Percentiles rank a stretch among this genome's conserved stretches.
Evolutionary conservation across 2,329 filamentous ascomycete species (phyloP).

Genomic region (Didymella arachidicola): DNA sequence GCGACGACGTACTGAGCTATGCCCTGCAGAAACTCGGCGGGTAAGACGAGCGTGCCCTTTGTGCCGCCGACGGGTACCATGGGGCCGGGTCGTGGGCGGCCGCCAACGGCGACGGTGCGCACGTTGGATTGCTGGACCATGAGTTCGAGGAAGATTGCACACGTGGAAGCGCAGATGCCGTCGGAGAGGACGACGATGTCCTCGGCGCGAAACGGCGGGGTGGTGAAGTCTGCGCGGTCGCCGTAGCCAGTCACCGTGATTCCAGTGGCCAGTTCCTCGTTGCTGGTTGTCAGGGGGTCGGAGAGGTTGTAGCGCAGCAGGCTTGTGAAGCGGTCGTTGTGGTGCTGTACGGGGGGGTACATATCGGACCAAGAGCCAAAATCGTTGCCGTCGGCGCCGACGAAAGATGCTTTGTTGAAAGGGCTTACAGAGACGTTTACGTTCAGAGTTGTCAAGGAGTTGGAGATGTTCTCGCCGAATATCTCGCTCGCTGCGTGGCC

Average conservation of each 20-base stretch:
- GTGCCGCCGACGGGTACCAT: slow-evolving; percentile 57
- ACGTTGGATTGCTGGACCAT: slow-evolving; percentile 56
- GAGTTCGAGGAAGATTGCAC: slow-evolving; percentile 57
- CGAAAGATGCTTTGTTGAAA: slow-evolving; percentile 48
- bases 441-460: slow-evolving; percentile 24
- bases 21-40: slow-evolving; percentile 33
- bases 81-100: slow-evolving; percentile 50
- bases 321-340: slow-evolving; percentile 50
- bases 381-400: slow-evolving; percentile 32
- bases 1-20: slow-evolving; percentile 30
- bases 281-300: slow-evolving; percentile 45
- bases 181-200: slow-evolving; percentile 54
- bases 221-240: slow-evolving; percentile 36
- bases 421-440: slow-evolving; percentile 41
- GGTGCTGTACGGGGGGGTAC: slow-evolving; percentile 45
- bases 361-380: slow-evolving; percentile 50
- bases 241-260: slow-evolving; percentile 44
- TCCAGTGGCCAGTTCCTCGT: slow-evolving; percentile 36
- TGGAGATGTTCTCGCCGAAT: slow-evolving; percentile 35
- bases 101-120: slow-evolving; percentile 54
- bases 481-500: slow-evolving; percentile 49
- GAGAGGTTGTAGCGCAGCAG: slow-evolving; percentile 52
- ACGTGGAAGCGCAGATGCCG: slow-evolving; percentile 57
- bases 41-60: slow-evolving; percentile 52
- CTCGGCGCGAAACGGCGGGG: slow-evolving; percentile 48